Evolutionary conservation across 2,329 filamentous ascomycete species (phyloP), one percentile per base, ranked within the genome.

Genomic region (Didymella exigua): DNA sequence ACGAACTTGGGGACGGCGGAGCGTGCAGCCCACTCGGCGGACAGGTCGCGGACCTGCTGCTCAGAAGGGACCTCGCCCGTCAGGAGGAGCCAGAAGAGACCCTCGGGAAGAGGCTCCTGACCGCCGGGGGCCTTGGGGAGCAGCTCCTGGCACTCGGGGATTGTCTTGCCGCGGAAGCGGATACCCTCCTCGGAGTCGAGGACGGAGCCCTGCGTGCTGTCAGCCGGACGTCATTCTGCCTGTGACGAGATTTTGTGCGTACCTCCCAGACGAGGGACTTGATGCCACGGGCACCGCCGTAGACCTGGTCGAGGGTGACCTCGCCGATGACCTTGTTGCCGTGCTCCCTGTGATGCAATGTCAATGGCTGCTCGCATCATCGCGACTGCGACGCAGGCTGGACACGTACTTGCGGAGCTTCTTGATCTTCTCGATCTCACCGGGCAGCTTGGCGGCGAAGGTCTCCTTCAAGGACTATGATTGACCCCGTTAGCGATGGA

Each of bases 341-440:
- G 79, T 96, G 87, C 76, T 96, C 93, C 82, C 92, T 96, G 69
- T 52, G 55, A 66, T 63, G 58, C 66, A 37, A 69, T 65, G 71
- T 72, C 60, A 75, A 63, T 59, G 55, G 45, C 49, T 56, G 61
- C 27, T 24, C 9, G 8, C 51, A 42, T 42, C 45, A 54, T 29
- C 7, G 36, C 21, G 23, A 13, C 14, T 24, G 36, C 14, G 1
- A 19, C 36, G 13, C 19, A 38, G 19, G 44, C 37, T 26, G 59
- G 36, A 21, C 19, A 59, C 66, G 80, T 84, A 96, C 91, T 97
- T 97, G 79, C 91, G 87, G 75, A 99, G 88, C 79, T 91, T 88
- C 91, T 99, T 99, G 84, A 99, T 92, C 87, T 98, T 91, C 83
- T 99, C 95, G 76, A 97, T 89, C 87, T 98, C 96, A 78, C 88